Percentiles rank a stretch among this genome's conserved stretches.
Evolutionary conservation across 257 asterid species (phyloP).

Genomic region (Jaltomata sinuosa): DNA sequence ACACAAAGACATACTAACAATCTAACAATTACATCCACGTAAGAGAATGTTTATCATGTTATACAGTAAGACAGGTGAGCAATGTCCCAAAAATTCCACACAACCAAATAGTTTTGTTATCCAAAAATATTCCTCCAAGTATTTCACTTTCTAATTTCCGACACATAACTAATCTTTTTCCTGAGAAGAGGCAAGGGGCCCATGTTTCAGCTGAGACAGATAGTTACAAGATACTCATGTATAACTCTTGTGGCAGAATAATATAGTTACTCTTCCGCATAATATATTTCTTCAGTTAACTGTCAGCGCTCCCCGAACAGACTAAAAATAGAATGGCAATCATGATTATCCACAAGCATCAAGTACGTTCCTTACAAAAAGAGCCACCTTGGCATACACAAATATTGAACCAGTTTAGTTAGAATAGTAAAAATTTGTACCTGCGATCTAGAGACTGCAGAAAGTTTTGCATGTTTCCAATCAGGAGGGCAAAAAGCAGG

Average conservation of each 20-base stretch:
- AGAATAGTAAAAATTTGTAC: constrained; percentile 15
- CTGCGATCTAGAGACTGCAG: constrained; percentile 90
- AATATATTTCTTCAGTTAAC: not conserved
- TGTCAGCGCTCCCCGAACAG: not conserved
- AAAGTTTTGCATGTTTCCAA: constrained; percentile 95
- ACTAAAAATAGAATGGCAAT: not conserved
- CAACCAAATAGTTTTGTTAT: not conserved
- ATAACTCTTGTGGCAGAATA: not conserved
- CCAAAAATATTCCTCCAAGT: not conserved
- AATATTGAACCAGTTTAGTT: not conserved
- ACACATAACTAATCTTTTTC: not conserved
- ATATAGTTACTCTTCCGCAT: not conserved
- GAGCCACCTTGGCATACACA: not conserved
- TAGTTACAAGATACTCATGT: not conserved
- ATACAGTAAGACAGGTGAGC: not conserved
- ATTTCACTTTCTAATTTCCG: not conserved
- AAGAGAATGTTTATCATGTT: not conserved
- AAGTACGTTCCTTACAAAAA: not conserved
- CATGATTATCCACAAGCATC: not conserved
- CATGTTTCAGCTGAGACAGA: not conserved
- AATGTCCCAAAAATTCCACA: not conserved
- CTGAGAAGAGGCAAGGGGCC: not conserved
- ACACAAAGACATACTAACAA: not conserved
- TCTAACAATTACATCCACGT: not conserved
- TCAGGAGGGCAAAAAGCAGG: constrained; percentile 75